phyloP scores from a whole-genome alignment of 768 basidiomycete genomes.

The Pisolithus microcarpus region DNA sequence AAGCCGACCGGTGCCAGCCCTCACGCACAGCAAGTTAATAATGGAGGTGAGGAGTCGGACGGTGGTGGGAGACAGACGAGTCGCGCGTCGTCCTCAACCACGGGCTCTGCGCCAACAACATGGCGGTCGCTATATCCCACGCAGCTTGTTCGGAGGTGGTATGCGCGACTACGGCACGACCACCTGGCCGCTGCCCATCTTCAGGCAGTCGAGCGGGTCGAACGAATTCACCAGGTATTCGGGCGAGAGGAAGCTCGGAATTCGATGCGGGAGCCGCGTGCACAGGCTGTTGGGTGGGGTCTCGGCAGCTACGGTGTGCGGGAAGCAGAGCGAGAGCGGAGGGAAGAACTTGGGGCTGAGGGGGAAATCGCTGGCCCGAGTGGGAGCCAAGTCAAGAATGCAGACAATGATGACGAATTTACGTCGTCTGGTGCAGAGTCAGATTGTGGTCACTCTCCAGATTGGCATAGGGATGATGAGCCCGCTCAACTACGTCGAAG shows the following conservation, averaged over 20 bases:
- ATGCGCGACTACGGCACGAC: constrained; percentile 55
- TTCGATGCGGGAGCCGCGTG: constrained; percentile 19
- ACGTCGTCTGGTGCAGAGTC: too few relatives aligned
- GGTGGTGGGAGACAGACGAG: not conserved
- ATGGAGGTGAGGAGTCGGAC: not conserved
- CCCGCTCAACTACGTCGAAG: too few relatives aligned
- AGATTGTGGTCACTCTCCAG: too few relatives aligned
- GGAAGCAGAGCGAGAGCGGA: constrained; percentile 26
- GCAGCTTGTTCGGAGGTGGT: constrained; percentile 45
- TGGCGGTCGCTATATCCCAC: constrained; percentile 6
- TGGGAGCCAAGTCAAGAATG: constrained; percentile 12
- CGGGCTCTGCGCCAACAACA: not conserved
- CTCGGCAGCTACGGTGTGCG: constrained; percentile 60
- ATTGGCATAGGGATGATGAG: too few relatives aligned
- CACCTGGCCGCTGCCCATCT: constrained; percentile 64
- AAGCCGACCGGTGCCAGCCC: constrained; percentile 7
- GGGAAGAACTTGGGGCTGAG: constrained; percentile 7
- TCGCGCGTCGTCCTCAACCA: not conserved
- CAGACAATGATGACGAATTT: constrained; percentile 16
- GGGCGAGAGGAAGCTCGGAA: constrained; percentile 27
- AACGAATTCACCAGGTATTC: constrained; percentile 59
- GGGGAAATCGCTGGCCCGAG: not conserved
- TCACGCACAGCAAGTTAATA: not conserved
- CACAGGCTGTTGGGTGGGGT: constrained; percentile 53
- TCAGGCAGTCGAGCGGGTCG: constrained; percentile 61